These are phyloP conservation scores for Debaryomyces subglobosus DNA, from an alignment of 1,139 yeast species.

Conservation along the genomic window DNA sequence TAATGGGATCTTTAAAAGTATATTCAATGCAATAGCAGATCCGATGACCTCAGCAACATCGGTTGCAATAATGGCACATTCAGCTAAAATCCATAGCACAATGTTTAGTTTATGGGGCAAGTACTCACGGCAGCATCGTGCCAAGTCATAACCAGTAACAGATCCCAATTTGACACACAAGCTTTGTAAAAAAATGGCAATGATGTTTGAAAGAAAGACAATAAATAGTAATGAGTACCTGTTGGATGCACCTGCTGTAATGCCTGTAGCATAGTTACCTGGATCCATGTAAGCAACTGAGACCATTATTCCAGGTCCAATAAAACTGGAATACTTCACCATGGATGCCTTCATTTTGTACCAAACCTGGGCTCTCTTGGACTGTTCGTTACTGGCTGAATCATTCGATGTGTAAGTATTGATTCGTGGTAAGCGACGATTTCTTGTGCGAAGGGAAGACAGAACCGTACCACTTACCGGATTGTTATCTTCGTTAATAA, in stretches of 20 bases:
- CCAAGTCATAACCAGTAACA: constrained; percentile 78
- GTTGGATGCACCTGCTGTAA: constrained; percentile 75
- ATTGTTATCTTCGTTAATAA: neutral
- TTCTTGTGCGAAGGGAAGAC: neutral
- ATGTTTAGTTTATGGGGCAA: constrained; percentile 64
- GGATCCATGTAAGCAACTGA: constrained; percentile 85
- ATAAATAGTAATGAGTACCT: constrained; percentile 66
- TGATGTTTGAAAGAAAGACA: constrained; percentile 64
- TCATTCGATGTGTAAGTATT: neutral
- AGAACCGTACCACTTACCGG: neutral
- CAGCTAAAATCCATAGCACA: constrained; percentile 68
- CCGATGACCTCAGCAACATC: constrained; percentile 89
- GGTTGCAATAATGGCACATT: constrained; percentile 79
- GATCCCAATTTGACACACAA: constrained; percentile 77
- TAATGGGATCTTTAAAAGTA: constrained; percentile 66
- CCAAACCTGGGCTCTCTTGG: neutral
- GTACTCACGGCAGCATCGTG: constrained; percentile 66
- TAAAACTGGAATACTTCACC: constrained; percentile 55
- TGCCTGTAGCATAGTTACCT: constrained; percentile 82
- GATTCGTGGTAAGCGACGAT: neutral
- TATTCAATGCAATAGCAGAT: constrained; percentile 80
- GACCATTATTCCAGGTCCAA: constrained; percentile 81
- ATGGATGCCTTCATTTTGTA: neutral
- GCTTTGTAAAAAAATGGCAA: constrained; percentile 75
- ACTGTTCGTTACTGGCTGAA: neutral